Base-by-base conservation (phyloP, 495 filamentous ascomycete genomes). In the Penicillium ucsense region DNA sequence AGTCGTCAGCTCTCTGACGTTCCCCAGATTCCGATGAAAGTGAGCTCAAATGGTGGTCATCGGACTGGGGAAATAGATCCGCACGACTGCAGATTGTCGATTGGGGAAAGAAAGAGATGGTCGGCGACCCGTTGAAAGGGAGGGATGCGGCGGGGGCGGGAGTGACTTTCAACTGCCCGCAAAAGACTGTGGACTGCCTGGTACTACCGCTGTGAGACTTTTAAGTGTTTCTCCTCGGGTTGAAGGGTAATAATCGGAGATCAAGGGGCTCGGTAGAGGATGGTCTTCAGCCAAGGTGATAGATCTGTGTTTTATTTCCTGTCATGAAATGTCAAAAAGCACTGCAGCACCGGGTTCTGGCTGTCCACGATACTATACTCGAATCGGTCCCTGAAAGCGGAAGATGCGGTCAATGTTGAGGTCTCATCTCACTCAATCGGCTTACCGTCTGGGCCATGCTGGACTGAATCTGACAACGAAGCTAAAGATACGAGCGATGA, bases 71-170 rank as follows among this genome's bases (percentile, higher is more conserved):
- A 46, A 47, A 49, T 57, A 55, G 20, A 20, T 20, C 20, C 20
- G 20, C 20, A 20, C 20, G 20, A 20, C 20, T 20, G 20, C 20
- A 20, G 20, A 20, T 2, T 20, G 20, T 20, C 20, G 20, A 41
- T 53, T 49, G 58, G 53, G 41, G 57, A 55, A 59, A 55, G 49
- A 50, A 55, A 54, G 49, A 52, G 45, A 45, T 20, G 38, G 29
- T 11, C 12, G 10, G 35, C 12, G 37, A 20, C 27, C n/a, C 28
- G 38, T 42, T 32, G 30, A 11, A 51, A 54, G 57, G 54, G 56
- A 55, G 40, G 53, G 45, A n/a, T 49, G 53, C 45, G 50, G 52
- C 54, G 53, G 47, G 48, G 49, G 20, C 20, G 20, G 20, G 20
- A 20, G 20, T 20, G 20, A 20, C 20, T 20, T 20, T 20, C 20